Base-by-base conservation (phyloP, 2,329 filamentous ascomycete genomes). In the Ophiostoma quercus region DNA sequence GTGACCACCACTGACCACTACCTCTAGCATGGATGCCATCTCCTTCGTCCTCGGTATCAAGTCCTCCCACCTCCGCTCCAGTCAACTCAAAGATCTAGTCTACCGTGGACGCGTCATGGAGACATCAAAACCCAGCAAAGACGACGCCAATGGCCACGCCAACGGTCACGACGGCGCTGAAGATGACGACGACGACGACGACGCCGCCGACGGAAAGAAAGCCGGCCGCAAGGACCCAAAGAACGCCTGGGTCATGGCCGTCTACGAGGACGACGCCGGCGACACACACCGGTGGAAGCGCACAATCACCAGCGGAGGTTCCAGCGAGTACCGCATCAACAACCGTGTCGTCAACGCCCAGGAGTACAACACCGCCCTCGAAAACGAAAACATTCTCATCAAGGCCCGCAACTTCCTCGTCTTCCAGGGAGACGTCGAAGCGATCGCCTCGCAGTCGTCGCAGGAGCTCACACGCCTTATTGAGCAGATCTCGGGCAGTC, bases 31-130 rank as follows among this genome's bases (percentile, higher is more conserved):
- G 95, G 95, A 99, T 79, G 95, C 95, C 75, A 99, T 99, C 75
- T 99, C 95, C 74, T 99, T 99, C 80, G 95, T 99, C 71, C 87
- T 99, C 70, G 95, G 95, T 74, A 98, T 99, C 79, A 97, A 98
- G 79, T 99, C 95, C 2, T 96, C 94, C n/a, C 94, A 98, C 79
- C 84, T 99, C 69, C 92, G 95, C 76, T 99, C 96, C 3, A 88
- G 92, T 47, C 93, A 98, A 76, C 87, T 99, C 32, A 92, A 92
- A 79, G 95, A 99, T 78, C 86, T 99, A 47, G 92, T 99, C 69
- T 99, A 99, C 79, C 94, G 95, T 74, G 96, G 95, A 68, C 91
- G 94, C 74, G 93, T 98, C 14, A 85, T 99, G 76, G 92, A 94
- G 76, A 94, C 92, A 16, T 93, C 93, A 43, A 96, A 92, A 76